Base-by-base conservation (phyloP, 495 filamentous ascomycete genomes). In the Pyronema domesticum region DNA sequence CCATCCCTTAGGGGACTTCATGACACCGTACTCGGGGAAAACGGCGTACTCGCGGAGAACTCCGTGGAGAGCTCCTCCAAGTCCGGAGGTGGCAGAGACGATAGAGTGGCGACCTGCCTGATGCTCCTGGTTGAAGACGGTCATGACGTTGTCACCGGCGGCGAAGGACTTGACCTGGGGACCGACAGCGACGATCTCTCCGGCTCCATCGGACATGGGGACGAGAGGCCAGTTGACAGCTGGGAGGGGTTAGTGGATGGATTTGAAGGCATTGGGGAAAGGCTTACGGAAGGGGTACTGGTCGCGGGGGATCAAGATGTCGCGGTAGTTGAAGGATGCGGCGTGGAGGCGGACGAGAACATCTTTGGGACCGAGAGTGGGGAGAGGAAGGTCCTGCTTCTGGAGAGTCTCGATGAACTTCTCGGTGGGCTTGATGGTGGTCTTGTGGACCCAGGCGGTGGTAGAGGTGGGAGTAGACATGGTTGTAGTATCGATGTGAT, bases 51-150 rank as follows among this genome's bases (percentile, higher is more conserved):
- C 68, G 7, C 67, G 67, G 48, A 62, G 71, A 48, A 56, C 65
- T 17, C 71, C 71, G 14, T 52, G 14, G 87, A 95, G 65, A 75
- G 89, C 51, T 68, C 84, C 4, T 82, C 78, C 30, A 89, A 96
- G 57, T 17, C 54, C 45, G 13, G 45, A 14, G 3, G n/a, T 19
- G 19, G 19, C n/a, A 11, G 45, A 14, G 13, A 3, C n/a, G 0
- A 58, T 55, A 0, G 58, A 49, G 6, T 40, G 10, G 58, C 65
- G 63, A 18, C 59, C 56, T 55, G 73, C 71, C 19, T 48, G 45
- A 7, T 48, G 45, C 11, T 19, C 45, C 19, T 48, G 45, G 45
- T 48, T 48, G 45, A 48, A 48, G 37, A 71, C 66, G 6, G 66
- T 68, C 10, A 67, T 67, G n/a, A 73, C 70, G n/a, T 67, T 66